Evolutionary conservation across 1,284 basidiomycete genomes (phyloP).

Genomic region (Papiliotrema flavescens): DNA sequence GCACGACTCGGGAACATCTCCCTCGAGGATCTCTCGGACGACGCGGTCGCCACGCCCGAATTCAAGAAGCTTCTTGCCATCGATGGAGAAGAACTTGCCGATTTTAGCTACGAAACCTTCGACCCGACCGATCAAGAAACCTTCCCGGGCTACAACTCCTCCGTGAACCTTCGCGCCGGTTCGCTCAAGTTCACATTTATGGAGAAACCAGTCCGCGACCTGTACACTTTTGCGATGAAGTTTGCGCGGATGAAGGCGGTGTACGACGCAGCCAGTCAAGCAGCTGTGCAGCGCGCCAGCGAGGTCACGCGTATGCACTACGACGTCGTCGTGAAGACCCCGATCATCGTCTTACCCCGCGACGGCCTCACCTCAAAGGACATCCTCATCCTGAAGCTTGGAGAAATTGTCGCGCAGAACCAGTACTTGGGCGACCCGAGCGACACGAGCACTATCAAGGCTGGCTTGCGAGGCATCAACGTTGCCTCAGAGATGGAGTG

Average conservation of each 20-base stretch:
- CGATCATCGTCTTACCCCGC: slow-evolving; percentile 85
- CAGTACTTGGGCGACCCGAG: slow-evolving; percentile 59
- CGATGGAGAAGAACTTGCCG: slow-evolving; percentile 90
- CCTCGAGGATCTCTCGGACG: slow-evolving; percentile 73
- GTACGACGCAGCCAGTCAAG: slow-evolving; percentile 89
- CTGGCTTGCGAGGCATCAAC: slow-evolving; percentile 81
- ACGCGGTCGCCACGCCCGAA: slow-evolving; percentile 55
- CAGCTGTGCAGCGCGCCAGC: slow-evolving; percentile 84
- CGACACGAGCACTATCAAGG: slow-evolving; percentile 61
- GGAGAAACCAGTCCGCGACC: slow-evolving; percentile 78
- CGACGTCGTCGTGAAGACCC: slow-evolving; percentile 83
- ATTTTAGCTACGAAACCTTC: slow-evolving; percentile 93
- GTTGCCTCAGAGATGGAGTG: slow-evolving; percentile 67
- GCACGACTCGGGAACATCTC: slow-evolving; percentile 83
- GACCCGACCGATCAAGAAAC: slow-evolving; percentile 59
- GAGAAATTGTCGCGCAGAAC: slow-evolving; percentile 85
- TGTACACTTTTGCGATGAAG: slow-evolving; percentile 80
- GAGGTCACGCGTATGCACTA: slow-evolving; percentile 85
- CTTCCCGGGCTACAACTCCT: slow-evolving; percentile 81
- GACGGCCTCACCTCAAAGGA: slow-evolving; percentile 65
- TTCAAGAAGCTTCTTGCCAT: slow-evolving; percentile 91
- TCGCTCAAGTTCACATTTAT: slow-evolving; percentile 88
- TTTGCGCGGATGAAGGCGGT: slow-evolving; percentile 88
- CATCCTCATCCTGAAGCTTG: slow-evolving; percentile 74
- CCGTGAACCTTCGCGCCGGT: slow-evolving; percentile 78